Evolutionary conservation across 2,329 filamentous ascomycete genomes (phyloP), one percentile per base, ranked within the genome.

Genomic region (Corinectria fuckeliana): DNA sequence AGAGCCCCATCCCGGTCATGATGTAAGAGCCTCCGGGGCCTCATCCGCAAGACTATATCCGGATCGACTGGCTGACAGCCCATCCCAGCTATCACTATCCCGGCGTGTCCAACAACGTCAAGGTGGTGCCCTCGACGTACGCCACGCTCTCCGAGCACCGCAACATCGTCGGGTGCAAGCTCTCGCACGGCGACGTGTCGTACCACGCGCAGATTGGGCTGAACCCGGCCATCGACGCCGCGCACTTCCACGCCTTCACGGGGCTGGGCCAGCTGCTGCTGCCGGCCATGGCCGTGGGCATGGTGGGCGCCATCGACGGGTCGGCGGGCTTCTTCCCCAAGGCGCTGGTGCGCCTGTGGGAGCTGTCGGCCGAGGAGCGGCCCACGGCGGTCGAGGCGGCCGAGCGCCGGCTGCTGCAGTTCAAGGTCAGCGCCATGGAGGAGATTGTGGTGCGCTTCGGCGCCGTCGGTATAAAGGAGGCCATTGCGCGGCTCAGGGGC

Each of bases 131-230:
- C 1, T 78, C 82, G 8, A 87, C 86, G 0, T 87, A 85, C 69
- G 84, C 73, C 16, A 72, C 70, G 0, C 83, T 90, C 23, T 80
- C 88, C 6, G 76, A 81, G 54, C 87, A 90, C 71, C 81, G 84
- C 26, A 90, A 90, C 69, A 89, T 90, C 58, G 87, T 89, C 4
- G 88, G 88, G 50, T 88, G 85, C 76, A 90, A 90, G 76, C 83
- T 90, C 66, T 89, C 86, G 0, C 88, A 90, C 71, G 87, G 86
- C 50, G 85, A 89, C 70, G 80, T 89, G 45, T 88, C 86, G n/a
- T 80, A 84, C 66, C 86, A 88, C 70, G 80, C 83, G 4, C 83
- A 88, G 71, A 82, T 89, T 58, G 85, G 84, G 4, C 79, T 82
- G 4, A 84, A 82, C 66, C 87, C 87, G 0, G 71, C 78, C 47